Evolutionary conservation across 176 grass and related monocot species (phyloP).

Genomic region (Ananas comosus): DNA sequence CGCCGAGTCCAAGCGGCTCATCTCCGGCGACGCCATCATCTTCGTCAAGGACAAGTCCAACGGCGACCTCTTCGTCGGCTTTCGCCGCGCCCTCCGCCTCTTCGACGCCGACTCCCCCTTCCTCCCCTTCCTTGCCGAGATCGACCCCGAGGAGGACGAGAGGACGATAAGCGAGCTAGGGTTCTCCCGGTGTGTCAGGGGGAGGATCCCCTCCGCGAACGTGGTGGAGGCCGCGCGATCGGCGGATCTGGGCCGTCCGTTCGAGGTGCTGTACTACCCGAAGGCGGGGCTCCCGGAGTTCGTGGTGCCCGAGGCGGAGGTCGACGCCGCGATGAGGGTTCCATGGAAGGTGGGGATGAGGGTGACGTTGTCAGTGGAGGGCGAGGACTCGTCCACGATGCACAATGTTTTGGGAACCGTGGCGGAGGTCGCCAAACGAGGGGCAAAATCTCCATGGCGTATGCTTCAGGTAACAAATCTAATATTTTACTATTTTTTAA

Average conservation of each 20-base stretch:
- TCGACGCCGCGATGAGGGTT: not conserved
- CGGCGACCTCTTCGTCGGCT: slow-evolving; percentile 44
- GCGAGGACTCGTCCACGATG: not conserved
- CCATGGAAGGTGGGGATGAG: not conserved
- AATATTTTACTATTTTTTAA: too few species aligned
- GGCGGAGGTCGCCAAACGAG: not conserved
- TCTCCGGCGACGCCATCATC: slow-evolving; percentile 51
- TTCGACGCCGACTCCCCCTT: not conserved
- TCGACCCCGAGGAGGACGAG: not conserved
- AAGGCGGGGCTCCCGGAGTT: not conserved
- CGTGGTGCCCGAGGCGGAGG: not conserved
- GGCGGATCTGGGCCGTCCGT: not conserved
- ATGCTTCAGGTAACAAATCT: not conserved
- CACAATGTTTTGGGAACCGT: not conserved
- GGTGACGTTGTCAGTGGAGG: not conserved
- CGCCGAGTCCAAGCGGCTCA: slow-evolving; percentile 61
- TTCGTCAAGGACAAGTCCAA: slow-evolving; percentile 32
- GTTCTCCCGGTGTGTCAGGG: slow-evolving; percentile 2
- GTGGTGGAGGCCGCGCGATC: not conserved
- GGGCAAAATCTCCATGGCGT: slow-evolving; percentile 2
- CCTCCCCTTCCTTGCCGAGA: too few species aligned
- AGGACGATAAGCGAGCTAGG: not conserved
- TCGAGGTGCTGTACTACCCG: slow-evolving; percentile 5
- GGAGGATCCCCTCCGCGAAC: not conserved
- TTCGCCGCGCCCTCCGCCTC: slow-evolving; percentile 26